phyloP scores from a whole-genome alignment of 768 basidiomycete species.

The Boletus coccyginus region DNA sequence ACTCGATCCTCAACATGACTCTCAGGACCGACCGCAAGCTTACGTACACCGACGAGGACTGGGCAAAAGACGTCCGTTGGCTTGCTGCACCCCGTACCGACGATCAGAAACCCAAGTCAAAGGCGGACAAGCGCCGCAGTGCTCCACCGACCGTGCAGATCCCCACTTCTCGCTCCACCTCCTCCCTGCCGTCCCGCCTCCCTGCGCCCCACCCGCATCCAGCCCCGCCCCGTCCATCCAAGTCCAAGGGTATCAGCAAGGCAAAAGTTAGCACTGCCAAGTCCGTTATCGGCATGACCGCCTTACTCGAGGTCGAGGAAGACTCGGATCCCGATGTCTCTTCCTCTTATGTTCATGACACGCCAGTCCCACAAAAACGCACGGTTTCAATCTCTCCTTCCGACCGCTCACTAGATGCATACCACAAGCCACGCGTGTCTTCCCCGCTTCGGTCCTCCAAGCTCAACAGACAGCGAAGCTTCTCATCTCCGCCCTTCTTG shows the following conservation, averaged over 20 bases:
- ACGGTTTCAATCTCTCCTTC: conserved; percentile 8
- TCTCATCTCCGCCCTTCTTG: conserved; percentile 29
- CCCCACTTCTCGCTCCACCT: conserved; percentile 19
- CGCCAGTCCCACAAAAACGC: conserved; percentile 16
- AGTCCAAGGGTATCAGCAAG: conserved; percentile 25
- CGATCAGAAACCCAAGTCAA: conserved; percentile 19
- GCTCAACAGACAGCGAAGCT: conserved; percentile 28
- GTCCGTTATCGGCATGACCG: conserved; percentile 52
- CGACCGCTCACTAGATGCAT: conserved; percentile 5
- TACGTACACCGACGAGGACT: conserved; percentile 54
- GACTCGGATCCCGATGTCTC: conserved; percentile 28
- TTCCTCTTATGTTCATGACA: conserved; percentile 2
- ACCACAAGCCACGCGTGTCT: conserved; percentile 21
- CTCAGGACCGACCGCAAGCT: conserved; percentile 24
- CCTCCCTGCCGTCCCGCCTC: conserved; percentile 18
- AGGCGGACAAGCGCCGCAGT: conserved; percentile 18
- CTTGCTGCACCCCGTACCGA: conserved; percentile 40
- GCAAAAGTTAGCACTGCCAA: conserved; percentile 36
- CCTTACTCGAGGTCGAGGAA: conserved; percentile 54
- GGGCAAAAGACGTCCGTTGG: conserved; percentile 69
- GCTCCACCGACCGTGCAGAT: conserved; percentile 12
- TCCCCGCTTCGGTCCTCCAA: conserved; percentile 24
- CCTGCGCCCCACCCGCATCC: conserved; percentile 13
- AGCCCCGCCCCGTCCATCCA: conserved; percentile 22
- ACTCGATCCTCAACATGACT: conserved; percentile 20